Percentiles rank a stretch among this genome's conserved stretches.
These are phyloP conservation scores for Starmerella ratchasimensis DNA, from an alignment of 805 yeast genomes.

Conservation along the genomic window DNA sequence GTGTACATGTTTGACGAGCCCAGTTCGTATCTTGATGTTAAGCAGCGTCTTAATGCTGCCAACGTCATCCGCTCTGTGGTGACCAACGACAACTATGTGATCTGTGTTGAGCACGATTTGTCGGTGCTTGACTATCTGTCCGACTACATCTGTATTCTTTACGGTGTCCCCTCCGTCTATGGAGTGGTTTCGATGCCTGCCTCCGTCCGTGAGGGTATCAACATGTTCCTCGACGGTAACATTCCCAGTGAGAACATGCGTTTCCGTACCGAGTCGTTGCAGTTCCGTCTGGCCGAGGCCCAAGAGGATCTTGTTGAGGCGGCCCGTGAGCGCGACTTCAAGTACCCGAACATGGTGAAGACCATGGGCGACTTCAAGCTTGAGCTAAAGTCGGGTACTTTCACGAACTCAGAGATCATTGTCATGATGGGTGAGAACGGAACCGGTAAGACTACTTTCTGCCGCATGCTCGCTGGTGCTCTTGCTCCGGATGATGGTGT, in stretches of 20 bases:
- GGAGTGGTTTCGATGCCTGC: slow-evolving; percentile 97
- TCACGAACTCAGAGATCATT: slow-evolving; percentile 89
- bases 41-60: slow-evolving; percentile 97
- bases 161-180: slow-evolving; percentile 96
- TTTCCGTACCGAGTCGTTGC: slow-evolving; percentile 90
- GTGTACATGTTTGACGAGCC: slow-evolving; percentile 99
- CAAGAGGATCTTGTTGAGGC: slow-evolving; percentile 49
- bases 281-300: slow-evolving; percentile 85
- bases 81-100: slow-evolving; percentile 62
- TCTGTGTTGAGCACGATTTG: slow-evolving; percentile 97
- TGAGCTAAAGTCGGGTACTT: slow-evolving; percentile 71
- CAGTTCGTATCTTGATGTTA: slow-evolving; percentile 93
- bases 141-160: slow-evolving; percentile 89
- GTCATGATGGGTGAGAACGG: slow-evolving; percentile 99
- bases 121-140: slow-evolving; percentile 94
- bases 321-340: slow-evolving; percentile 66
- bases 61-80: slow-evolving; percentile 78
- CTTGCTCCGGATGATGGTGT: slow-evolving; percentile 70
- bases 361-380: slow-evolving; percentile 94
- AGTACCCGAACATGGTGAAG: slow-evolving; percentile 71
- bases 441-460: slow-evolving; percentile 97
- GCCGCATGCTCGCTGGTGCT: slow-evolving; percentile 89
- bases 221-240: slow-evolving; percentile 95
- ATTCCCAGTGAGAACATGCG: slow-evolving; percentile 94
- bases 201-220: slow-evolving; percentile 97